A percentile compares a stretch with the other conserved stretches of the same genome.
phyloP scores from a whole-genome alignment of 805 yeast species.

The Wickerhamiella vanderwaltii region DNA sequence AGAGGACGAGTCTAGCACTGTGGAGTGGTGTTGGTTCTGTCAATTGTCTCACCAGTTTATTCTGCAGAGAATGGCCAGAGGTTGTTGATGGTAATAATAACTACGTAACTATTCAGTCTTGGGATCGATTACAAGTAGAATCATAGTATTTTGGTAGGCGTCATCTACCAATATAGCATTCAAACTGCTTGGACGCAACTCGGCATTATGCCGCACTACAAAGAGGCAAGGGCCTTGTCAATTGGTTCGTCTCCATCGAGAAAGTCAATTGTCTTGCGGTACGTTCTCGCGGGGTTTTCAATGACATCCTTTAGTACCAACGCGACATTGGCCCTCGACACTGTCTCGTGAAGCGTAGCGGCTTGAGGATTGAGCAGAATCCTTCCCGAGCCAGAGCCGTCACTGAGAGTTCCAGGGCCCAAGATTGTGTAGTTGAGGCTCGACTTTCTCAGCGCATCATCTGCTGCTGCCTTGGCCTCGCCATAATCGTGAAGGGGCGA shows the following conservation, averaged over 20 bases:
- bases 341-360: constrained; percentile 17
- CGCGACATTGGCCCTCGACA: constrained; percentile 46
- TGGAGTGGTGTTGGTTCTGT: too few relatives aligned
- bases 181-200: too few relatives aligned
- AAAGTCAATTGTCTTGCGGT: constrained; percentile 15
- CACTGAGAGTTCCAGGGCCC: constrained; percentile 39
- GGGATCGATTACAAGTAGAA: too few relatives aligned
- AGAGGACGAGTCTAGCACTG: too few relatives aligned
- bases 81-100: too few relatives aligned
- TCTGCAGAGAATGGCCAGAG: too few relatives aligned
- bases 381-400: constrained; percentile 35
- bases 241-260: constrained; percentile 21
- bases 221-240: too few relatives aligned
- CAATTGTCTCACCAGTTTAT: too few relatives aligned
- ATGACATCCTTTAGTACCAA: constrained; percentile 26
- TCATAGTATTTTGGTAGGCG: too few relatives aligned
- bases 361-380: constrained; percentile 27
- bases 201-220: too few relatives aligned
- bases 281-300: constrained; percentile 10
- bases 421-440: constrained; percentile 44
- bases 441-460: constrained; percentile 32
- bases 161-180: too few relatives aligned
- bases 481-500: constrained; percentile 37
- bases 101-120: too few relatives aligned
- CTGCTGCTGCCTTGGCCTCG: constrained; percentile 53